Evolutionary conservation across 2,329 filamentous ascomycete species (phyloP), one percentile per base, ranked within the genome.

Genomic region (Fusarium annulatum): DNA sequence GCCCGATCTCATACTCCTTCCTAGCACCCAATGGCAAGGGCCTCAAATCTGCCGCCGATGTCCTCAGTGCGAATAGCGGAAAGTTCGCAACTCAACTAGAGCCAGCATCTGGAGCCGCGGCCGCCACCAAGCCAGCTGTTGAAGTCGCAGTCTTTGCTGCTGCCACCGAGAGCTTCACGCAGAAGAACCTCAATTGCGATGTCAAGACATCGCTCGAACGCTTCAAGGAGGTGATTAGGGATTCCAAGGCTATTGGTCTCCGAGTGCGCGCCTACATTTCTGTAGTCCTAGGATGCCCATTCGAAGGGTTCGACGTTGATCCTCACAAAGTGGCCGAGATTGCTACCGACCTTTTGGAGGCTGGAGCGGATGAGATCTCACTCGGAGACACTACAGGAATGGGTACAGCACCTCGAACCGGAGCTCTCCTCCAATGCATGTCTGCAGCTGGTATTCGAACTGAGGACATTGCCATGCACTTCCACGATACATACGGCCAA

Each of bases 331-430:
- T 93, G 1, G 90, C 90, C 1, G 88, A 92, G 74, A 89, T 93
- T 49, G 92, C 93, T 1, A 88, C 86, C 68, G 90, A 86, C 78
- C 84, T 97, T 55, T 86, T 97, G 3, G 93, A 95, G 79, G 93
- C 96, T 86, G 95, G 95, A 23, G 95, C 94, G 26, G 94, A 97
- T 79, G 94, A 97, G 85, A 95, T 98, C 75, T 93, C 93, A 3
- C 88, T 97, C 2, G 95, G 94, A 11, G 95, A 97, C 79, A 98
- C 95, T 0, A 96, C 95, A 1, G 95, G 95, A 23, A 95, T 97
- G 88, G 95, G 95, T 38, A 97, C 94, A 0, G 91, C 91, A n/a
- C 91, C 91, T 23, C 86, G 90, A 63, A 94, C 92, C 5, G 84
- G 86, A 62, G 88, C 89, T 63, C 84, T 95, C 52, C 85, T 95